Base-by-base conservation (phyloP, 495 filamentous ascomycete species). In the Aspergillus heteromorphus region DNA sequence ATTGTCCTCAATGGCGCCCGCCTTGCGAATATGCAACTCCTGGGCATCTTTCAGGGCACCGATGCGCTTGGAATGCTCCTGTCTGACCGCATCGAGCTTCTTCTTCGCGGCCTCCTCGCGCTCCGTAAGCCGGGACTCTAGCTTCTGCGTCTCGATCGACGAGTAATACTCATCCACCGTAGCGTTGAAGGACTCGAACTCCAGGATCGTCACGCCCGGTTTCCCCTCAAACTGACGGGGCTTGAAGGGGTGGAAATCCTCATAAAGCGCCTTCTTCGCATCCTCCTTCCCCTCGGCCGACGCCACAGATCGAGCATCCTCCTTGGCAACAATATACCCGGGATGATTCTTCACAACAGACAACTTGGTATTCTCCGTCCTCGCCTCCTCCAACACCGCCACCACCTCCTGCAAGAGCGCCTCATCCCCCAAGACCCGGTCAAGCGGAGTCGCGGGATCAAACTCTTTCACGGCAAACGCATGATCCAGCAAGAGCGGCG, bases 141-240 rank as follows among this genome's bases (percentile, higher is more conserved):
- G 79, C 61, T 89, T 95, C 66, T 97, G 93, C 0, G 91, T 89
- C 68, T 98, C 93, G 17, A 97, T 81, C 0, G 92, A 96, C 1
- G 93, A 98, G 67, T 92, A 98, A 68, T 96, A 98, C 57, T 95
- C 88, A 61, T 98, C 93, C 0, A 95, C 91, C 0, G 91, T 93
- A 51, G 86, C 88, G 66, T 96, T 96, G 76, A 91, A 95, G 49
- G 86, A 86, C 2, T 89, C 81, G 60, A 89, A 90, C 50, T 87
- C 78, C 8, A 97, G 62, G 14, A 95, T 83, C 4, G 79, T 80
- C 20, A 82, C 74, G 0, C 72, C 69, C 4, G 83, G 73, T 52
- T 86, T 83, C 9, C 83, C 74, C 55, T 84, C 85, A 59, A 95
- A 91, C 61, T 98, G 93, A 25, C 79, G 77, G 0, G 93, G 93